phyloP scores from a whole-genome alignment of 1,139 yeast species.

The Kazachstania sp. region DNA sequence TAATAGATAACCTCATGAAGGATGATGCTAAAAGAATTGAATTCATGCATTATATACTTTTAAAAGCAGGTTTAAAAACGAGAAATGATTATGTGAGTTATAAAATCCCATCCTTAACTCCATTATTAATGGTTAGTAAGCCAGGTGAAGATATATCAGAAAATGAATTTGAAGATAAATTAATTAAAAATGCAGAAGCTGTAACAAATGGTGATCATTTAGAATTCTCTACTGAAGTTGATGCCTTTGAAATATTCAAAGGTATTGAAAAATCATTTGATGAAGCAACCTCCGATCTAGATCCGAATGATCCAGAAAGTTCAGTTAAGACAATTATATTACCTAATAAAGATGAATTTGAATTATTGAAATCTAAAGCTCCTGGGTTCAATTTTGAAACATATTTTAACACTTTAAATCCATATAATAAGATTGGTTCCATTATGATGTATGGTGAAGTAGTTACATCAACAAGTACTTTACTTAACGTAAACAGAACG shows the following conservation, averaged over 20 bases:
- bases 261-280: slow-evolving; percentile 26
- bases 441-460: slow-evolving; percentile 74
- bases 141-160: slow-evolving; percentile 36
- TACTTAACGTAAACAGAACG: slow-evolving; percentile 64
- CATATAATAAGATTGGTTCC: slow-evolving; percentile 47
- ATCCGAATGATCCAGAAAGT: slow-evolving; percentile 43
- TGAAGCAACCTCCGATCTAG: slow-evolving; percentile 24
- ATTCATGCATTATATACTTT: slow-evolving; percentile 50
- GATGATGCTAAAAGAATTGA: slow-evolving; percentile 42
- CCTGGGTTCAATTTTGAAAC: slow-evolving; percentile 62
- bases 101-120: slow-evolving; percentile 62
- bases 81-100: slow-evolving; percentile 46
- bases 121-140: slow-evolving; percentile 33
- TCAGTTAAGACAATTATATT: slow-evolving; percentile 45
- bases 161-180: slow-evolving; percentile 11
- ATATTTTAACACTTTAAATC: slow-evolving; percentile 45
- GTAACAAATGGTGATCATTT: slow-evolving; percentile 11
- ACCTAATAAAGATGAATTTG: slow-evolving; percentile 29
- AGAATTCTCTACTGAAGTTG: slow-evolving; percentile 19
- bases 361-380: slow-evolving; percentile 46
- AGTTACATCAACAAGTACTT: slow-evolving; percentile 74
- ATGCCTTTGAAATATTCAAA: slow-evolving; percentile 30
- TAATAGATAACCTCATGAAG: slow-evolving; percentile 36
- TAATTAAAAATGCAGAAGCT: slow-evolving; percentile 9
- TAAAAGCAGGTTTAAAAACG: slow-evolving; percentile 50